phyloP scores from a whole-genome alignment of 805 yeast species.

The Candida dajiaensis region DNA sequence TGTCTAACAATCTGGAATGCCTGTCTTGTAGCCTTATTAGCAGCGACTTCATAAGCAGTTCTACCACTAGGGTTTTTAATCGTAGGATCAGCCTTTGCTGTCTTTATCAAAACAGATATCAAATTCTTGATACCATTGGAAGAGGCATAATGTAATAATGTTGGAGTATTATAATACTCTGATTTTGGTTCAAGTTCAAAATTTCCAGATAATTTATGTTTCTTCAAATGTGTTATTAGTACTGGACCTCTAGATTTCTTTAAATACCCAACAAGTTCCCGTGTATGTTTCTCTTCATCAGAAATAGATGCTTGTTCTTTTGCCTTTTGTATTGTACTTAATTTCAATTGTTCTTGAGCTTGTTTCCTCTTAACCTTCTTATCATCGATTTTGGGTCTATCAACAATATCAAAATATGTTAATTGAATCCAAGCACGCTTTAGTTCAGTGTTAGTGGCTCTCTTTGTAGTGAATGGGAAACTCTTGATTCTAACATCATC shows the following conservation, averaged over 20 bases:
- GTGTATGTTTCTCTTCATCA: slow-evolving; percentile 44
- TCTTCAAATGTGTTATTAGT: slow-evolving; percentile 53
- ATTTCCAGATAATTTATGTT: slow-evolving; percentile 49
- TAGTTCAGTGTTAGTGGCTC: slow-evolving; percentile 80
- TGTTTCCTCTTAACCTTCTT: slow-evolving; percentile 22
- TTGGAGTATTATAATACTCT: slow-evolving; percentile 55
- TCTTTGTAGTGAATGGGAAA: slow-evolving; percentile 84
- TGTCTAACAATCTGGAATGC: slow-evolving; percentile 66
- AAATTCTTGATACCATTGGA: slow-evolving; percentile 60
- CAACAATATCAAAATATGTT: slow-evolving; percentile 48
- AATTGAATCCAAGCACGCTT: slow-evolving; percentile 81
- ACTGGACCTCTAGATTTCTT: slow-evolving; percentile 77
- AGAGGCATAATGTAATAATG: slow-evolving; percentile 75
- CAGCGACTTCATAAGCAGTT: slow-evolving; percentile 64
- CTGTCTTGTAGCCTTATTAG: slow-evolving; percentile 37
- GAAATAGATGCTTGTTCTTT: slow-evolving; percentile 18
- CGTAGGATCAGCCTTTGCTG: slow-evolving; percentile 68
- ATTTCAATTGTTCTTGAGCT: slow-evolving; percentile 26
- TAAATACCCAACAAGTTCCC: slow-evolving; percentile 51
- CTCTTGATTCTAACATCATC: slow-evolving; percentile 58
- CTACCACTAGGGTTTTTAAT: slow-evolving; percentile 45
- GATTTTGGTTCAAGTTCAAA: slow-evolving; percentile 49
- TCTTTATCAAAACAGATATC: slow-evolving; percentile 52
- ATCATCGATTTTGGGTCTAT: slow-evolving; percentile 44
- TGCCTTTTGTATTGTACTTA: slow-evolving; percentile 22